Percentiles rank a stretch among this genome's conserved stretches.
phyloP scores from a whole-genome alignment of 2,329 filamentous ascomycete genomes.

The Diaporthe citriasiana region DNA sequence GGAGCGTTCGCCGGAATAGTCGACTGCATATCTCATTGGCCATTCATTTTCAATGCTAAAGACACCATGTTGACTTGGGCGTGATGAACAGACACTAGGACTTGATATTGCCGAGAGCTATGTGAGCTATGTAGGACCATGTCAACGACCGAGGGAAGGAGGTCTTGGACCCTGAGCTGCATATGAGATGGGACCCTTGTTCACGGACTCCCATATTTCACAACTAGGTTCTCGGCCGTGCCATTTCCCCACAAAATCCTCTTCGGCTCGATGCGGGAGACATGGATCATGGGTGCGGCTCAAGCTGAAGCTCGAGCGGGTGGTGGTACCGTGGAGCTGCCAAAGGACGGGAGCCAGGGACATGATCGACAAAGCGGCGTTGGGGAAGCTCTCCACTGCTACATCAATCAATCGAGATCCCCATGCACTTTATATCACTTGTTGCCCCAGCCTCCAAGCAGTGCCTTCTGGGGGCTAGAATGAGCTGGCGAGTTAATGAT shows the following conservation, averaged over 20 bases:
- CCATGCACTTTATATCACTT: not conserved
- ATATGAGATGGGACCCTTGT: not conserved
- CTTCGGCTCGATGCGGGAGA: slow-evolving; percentile 24
- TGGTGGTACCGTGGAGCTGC: slow-evolving; percentile 21
- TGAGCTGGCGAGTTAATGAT: not conserved
- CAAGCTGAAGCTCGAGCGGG: slow-evolving; percentile 3
- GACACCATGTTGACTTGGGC: not conserved
- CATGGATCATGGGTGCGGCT: slow-evolving; percentile 29
- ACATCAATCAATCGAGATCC: slow-evolving; percentile 27
- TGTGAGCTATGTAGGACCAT: not conserved
- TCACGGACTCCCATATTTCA: not conserved
- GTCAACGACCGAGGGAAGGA: not conserved
- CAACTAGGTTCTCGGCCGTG: slow-evolving; percentile 23
- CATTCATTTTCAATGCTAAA: not conserved
- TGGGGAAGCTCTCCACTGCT: not conserved
- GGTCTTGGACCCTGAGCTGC: slow-evolving; percentile 21
- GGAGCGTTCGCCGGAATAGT: not conserved
- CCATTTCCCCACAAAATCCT: slow-evolving; percentile 26
- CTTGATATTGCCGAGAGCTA: not conserved
- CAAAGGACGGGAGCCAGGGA: slow-evolving; percentile 26
- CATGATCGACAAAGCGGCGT: slow-evolving; percentile 6
- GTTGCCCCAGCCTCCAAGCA: too few species aligned
- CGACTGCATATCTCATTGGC: not conserved
- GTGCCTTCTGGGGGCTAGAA: not conserved
- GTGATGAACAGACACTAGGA: slow-evolving; percentile 2